Evolutionary conservation across 805 yeast species (phyloP).

Genomic region (Myxozyma nipponensis): DNA sequence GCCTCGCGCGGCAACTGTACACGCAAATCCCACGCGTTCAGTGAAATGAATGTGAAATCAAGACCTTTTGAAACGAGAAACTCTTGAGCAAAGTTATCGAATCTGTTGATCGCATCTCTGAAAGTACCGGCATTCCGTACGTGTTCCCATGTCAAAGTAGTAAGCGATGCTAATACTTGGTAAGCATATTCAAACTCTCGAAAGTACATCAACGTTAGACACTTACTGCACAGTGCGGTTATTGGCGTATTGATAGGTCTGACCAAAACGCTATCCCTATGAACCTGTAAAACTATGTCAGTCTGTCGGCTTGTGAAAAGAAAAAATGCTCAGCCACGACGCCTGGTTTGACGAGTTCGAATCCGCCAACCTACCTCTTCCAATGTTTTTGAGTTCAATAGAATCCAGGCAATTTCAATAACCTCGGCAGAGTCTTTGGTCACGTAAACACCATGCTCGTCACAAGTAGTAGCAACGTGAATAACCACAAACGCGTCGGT

Average conservation of each 20-base stretch:
- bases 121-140: conserved; percentile 56
- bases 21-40: conserved; percentile 65
- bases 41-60: conserved; percentile 63
- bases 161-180: conserved; percentile 39
- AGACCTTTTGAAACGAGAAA: conserved; percentile 40
- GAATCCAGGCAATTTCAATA: conserved; percentile 63
- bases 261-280: conserved; percentile 48
- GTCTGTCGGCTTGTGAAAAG: neutral
- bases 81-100: conserved; percentile 49
- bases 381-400: conserved; percentile 53
- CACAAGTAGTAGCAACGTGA: conserved; percentile 63
- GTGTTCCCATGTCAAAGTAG: conserved; percentile 58
- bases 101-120: conserved; percentile 55
- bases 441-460: conserved; percentile 55
- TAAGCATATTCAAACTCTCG: neutral
- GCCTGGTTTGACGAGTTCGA: too few relatives aligned
- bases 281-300: conserved; percentile 32
- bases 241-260: conserved; percentile 65
- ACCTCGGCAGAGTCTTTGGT: conserved; percentile 66
- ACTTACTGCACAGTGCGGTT: conserved; percentile 44
- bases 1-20: conserved; percentile 80
- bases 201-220: conserved; percentile 16
- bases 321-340: neutral
- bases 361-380: too few relatives aligned
- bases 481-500: conserved; percentile 58